phyloP scores from a whole-genome alignment of 768 basidiomycete species.

The Phanerodontia chrysosporium region DNA sequence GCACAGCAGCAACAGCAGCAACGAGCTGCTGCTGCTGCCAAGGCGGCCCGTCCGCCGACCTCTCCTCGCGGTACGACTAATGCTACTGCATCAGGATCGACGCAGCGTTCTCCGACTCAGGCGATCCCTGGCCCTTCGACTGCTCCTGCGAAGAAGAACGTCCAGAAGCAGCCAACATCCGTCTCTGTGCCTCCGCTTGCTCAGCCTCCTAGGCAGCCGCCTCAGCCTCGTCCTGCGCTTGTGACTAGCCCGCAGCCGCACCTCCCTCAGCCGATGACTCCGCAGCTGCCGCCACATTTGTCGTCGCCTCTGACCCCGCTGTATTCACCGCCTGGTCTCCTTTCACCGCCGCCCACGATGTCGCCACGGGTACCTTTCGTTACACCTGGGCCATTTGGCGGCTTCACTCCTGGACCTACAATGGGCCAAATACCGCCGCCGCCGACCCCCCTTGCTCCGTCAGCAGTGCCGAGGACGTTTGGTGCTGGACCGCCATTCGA shows the following conservation, averaged over 20 bases:
- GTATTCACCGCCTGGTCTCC: conserved; percentile 41
- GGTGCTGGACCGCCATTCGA: conserved; percentile 51
- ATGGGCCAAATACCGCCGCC: conserved; percentile 38
- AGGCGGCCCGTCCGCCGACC: conserved; percentile 44
- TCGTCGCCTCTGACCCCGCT: conserved; percentile 41
- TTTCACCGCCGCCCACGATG: conserved; percentile 38
- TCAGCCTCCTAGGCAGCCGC: conserved; percentile 33
- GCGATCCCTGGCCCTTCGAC: conserved; percentile 35
- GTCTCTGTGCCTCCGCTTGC: conserved; percentile 22
- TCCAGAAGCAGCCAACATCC: conserved; percentile 39
- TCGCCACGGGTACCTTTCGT: conserved; percentile 54
- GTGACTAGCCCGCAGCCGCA: conserved; percentile 41
- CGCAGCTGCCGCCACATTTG: conserved; percentile 41
- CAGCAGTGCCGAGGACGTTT: conserved; percentile 52
- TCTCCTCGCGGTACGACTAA: conserved; percentile 47
- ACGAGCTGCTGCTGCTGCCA: conserved; percentile 47
- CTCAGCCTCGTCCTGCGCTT: conserved; percentile 30
- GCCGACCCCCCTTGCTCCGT: conserved; percentile 47
- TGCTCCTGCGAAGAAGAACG: conserved; percentile 48
- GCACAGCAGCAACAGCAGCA: no score
- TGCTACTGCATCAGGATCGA: conserved; percentile 43
- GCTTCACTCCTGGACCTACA: conserved; percentile 41
- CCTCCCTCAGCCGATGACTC: conserved; percentile 47
- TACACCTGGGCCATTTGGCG: conserved; percentile 45
- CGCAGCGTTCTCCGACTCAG: conserved; percentile 38